Evolutionary conservation across 192 early-diverging fungal species (phyloP).

Genomic region (Chytriomyces hyalinus): DNA sequence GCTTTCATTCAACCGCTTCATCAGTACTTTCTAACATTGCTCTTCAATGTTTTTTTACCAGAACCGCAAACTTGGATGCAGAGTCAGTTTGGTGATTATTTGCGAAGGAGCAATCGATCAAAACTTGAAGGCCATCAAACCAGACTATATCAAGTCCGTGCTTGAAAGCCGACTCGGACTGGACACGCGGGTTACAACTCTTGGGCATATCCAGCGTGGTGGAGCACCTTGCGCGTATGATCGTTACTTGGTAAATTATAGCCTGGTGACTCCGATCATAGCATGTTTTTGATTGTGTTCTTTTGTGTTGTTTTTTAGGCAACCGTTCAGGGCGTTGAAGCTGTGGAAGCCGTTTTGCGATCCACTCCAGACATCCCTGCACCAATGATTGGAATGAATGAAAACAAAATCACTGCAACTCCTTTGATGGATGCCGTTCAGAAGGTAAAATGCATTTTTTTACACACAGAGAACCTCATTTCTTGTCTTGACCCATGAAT

Average conservation of each 20-base stretch:
- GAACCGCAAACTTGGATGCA: conserved; percentile 82
- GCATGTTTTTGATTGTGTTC: too few species aligned
- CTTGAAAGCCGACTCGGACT: conserved; percentile 77
- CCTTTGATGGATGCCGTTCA: conserved; percentile 94
- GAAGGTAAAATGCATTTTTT: conserved; percentile 54
- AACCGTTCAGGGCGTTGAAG: conserved; percentile 92
- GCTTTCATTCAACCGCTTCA: too few species aligned
- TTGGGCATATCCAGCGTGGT: conserved; percentile 96
- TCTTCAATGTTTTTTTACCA: too few species aligned
- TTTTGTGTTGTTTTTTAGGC: too few species aligned
- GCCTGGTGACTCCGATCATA: too few species aligned
- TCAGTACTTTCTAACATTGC: too few species aligned
- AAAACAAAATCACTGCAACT: conserved; percentile 84
- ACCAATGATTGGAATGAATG: conserved; percentile 89
- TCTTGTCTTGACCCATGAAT: background rate
- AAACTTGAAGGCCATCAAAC: conserved; percentile 83
- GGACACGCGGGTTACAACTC: conserved; percentile 91
- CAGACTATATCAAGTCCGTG: conserved; percentile 83
- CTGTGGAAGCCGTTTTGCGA: conserved; percentile 88
- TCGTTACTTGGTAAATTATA: conserved; percentile 85
- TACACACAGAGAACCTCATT: background rate
- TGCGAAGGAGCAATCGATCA: conserved; percentile 95
- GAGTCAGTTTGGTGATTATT: conserved; percentile 94
- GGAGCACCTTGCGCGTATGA: conserved; percentile 90
- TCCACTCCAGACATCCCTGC: conserved; percentile 85